Evolutionary conservation across 1,284 basidiomycete species (phyloP).

Genomic region (Vanrija pseudolonga): DNA sequence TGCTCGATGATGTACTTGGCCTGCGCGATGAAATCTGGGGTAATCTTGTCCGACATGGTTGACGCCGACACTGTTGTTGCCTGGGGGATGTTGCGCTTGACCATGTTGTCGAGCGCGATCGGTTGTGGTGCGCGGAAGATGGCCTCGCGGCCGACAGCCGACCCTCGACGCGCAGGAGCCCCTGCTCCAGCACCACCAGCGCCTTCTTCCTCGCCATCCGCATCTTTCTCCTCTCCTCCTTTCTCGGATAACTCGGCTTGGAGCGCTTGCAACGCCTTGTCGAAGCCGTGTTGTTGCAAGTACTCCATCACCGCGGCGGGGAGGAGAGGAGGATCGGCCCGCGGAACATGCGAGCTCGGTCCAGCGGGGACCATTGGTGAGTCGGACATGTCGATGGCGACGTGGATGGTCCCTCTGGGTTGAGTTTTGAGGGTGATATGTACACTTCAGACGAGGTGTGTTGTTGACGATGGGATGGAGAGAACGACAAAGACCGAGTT

Average conservation of each 20-base stretch:
- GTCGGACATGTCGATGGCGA: conserved; percentile 27
- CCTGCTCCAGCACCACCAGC: conserved; percentile 22
- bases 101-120: conserved; percentile 37
- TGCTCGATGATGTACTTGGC: conserved; percentile 47
- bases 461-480: conserved; percentile 2
- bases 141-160: conserved; percentile 30
- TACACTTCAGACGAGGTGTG: too few species aligned
- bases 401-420: not conserved
- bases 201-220: conserved; percentile 33
- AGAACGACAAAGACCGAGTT: not conserved
- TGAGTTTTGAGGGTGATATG: not conserved
- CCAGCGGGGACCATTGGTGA: conserved; percentile 27
- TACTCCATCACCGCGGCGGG: conserved; percentile 72
- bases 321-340: conserved; percentile 31
- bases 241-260: conserved; percentile 60
- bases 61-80: conserved; percentile 43
- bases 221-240: conserved; percentile 55
- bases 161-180: conserved; percentile 52
- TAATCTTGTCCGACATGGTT: conserved; percentile 40
- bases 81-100: conserved; percentile 55
- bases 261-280: conserved; percentile 69
- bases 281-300: conserved; percentile 74
- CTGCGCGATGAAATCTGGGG: conserved; percentile 48
- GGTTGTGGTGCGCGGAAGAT: conserved; percentile 41
- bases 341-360: conserved; percentile 18